Evolutionary conservation across 2,329 filamentous ascomycete genomes (phyloP).

Genomic region (Trichoderma afroharzianum): DNA sequence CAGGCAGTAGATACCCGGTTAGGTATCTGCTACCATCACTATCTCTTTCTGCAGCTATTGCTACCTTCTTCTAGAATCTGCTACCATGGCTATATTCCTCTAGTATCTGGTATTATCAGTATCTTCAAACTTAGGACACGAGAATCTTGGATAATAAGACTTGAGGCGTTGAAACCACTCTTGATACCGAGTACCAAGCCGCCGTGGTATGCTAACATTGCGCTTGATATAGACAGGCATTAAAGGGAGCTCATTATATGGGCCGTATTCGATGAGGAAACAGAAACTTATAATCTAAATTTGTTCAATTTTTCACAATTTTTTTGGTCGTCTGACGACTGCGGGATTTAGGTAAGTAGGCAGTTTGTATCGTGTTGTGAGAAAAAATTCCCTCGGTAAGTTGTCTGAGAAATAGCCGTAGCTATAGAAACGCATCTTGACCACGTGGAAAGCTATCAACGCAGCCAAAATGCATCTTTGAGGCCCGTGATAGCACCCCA

Average conservation of each 20-base stretch:
- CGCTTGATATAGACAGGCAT: no score
- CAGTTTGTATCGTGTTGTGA: not conserved
- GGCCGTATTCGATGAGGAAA: not conserved
- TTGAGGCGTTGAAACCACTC: no score
- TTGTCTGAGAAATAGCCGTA: not conserved
- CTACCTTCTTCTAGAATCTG: no score
- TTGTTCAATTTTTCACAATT: accelerated
- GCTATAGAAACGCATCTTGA: not conserved
- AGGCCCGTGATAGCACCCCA: not conserved
- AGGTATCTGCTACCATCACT: no score
- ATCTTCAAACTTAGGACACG: no score
- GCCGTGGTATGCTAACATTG: no score
- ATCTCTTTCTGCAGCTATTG: no score
- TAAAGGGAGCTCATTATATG: no score
- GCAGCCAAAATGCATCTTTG: not conserved
- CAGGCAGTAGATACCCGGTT: not conserved
- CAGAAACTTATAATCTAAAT: not conserved
- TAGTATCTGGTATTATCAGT: no score
- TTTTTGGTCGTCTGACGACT: not conserved
- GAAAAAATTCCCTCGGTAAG: not conserved
- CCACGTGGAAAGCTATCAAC: not conserved
- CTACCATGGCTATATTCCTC: no score
- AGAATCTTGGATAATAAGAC: no score
- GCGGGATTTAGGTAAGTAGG: not conserved
- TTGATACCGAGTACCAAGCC: no score